Evolutionary conservation across 2,329 filamentous ascomycete species (phyloP).

Genomic region (Phyllachora maydis): DNA sequence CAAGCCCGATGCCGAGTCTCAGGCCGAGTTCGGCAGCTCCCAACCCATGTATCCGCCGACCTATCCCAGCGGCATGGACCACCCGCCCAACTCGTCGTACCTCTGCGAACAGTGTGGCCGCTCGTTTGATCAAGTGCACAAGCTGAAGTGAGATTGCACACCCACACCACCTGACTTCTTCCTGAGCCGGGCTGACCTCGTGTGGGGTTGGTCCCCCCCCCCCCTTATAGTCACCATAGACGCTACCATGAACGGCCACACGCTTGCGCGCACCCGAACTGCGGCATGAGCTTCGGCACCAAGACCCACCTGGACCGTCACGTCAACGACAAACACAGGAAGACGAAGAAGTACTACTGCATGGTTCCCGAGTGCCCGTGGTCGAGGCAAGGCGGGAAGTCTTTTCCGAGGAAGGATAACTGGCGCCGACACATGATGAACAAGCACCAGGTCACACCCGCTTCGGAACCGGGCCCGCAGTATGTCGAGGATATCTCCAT

Average conservation of each 20-base stretch:
- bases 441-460: slow-evolving; percentile 21
- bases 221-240: slow-evolving; percentile 29
- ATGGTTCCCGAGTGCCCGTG: slow-evolving; percentile 31
- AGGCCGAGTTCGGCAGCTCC: slow-evolving; percentile 10
- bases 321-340: slow-evolving; percentile 39
- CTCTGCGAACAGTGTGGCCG: slow-evolving; percentile 21
- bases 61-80: no score
- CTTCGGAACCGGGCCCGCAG: slow-evolving; percentile 21
- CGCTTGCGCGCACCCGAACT: slow-evolving; percentile 18
- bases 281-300: slow-evolving; percentile 36
- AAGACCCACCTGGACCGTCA: slow-evolving; percentile 41
- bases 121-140: slow-evolving; percentile 35
- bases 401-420: slow-evolving; percentile 40
- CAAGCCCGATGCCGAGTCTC: slow-evolving; percentile 7
- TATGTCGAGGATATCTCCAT: slow-evolving; percentile 18
- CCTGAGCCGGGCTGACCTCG: no score
- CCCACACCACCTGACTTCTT: not conserved
- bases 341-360: slow-evolving; percentile 38
- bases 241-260: slow-evolving; percentile 38
- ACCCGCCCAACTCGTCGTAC: no score
- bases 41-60: no score
- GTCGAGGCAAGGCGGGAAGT: slow-evolving; percentile 33
- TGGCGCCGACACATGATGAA: slow-evolving; percentile 42
- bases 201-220: no score
- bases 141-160: slow-evolving; percentile 26